Base-by-base conservation (phyloP, 441 rosid genomes). In the Populus hybrid region DNA sequence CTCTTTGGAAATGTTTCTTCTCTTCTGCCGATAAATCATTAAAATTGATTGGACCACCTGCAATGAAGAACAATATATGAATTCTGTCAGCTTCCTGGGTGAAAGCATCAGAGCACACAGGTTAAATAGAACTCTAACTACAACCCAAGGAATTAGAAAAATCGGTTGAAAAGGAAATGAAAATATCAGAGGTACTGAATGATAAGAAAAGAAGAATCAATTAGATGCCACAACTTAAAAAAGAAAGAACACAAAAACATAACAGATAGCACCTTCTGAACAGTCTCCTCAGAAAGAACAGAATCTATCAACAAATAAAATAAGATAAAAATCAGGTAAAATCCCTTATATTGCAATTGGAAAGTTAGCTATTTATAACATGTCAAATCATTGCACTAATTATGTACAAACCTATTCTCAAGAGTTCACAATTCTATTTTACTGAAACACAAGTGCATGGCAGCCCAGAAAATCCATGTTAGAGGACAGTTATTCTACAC, bases 1-100 rank as follows among this genome's bases (percentile, higher is more conserved):
- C 94, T 86, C 94, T 91, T 82, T 84, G 93, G 75, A 94, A 92
- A 35, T 77, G 86, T 84, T 87, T 96, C 86, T 85, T 90, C 88
- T 87, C 98, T 78, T 92, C 92, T 71, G 75, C 78, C 78, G 94
- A 87, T 63, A 96, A 82, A 80, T 94, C 94, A 65, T 91, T 89
- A 57, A 89, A 81, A 82, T 79, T 85, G 24, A 91, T 76, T 73
- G 84, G 85, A 53, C 81, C 87, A 73, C 94, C 97, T 90, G 83
- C 75, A 78, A n/a, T 75, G 65, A 35, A 19, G 24, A 71, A 53
- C 67, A 66, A 10, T 63, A 21, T 40, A n/a, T 4, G 19, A 65
- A 67, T 73, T 40, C 34, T 30, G 79, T 82, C 74, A 82, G 66
- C 80, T 74, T 70, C 5, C 35, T 11, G 72, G 12, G 46, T 59